Conservation (phyloP, 2,329 filamentous ascomycete species). For the Colletotrichum nymphaeae region DNA sequence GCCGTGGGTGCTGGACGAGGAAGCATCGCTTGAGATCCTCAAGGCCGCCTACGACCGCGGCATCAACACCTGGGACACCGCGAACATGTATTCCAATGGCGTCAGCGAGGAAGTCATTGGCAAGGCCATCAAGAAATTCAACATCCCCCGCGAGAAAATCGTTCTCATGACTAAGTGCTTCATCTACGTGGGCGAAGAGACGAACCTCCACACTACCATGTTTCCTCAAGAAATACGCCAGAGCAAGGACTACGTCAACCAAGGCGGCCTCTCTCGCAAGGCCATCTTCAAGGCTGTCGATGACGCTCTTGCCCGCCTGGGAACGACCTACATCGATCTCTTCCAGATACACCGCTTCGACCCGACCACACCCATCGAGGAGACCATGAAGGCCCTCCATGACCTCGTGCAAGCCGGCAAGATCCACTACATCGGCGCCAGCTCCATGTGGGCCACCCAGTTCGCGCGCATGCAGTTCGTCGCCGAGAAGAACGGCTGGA, state of each 20-base stretch:
- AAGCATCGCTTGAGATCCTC: slow-evolving; percentile 25
- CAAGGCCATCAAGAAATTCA: slow-evolving; percentile 71
- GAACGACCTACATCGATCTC: slow-evolving; percentile 61
- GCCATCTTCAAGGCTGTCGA: slow-evolving; percentile 50
- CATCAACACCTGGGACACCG: slow-evolving; percentile 53
- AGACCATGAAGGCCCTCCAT: slow-evolving; percentile 72
- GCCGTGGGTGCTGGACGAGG: slow-evolving; percentile 25
- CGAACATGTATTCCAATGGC: slow-evolving; percentile 72
- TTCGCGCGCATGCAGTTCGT: slow-evolving; percentile 56
- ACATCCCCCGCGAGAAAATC: slow-evolving; percentile 72
- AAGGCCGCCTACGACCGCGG: slow-evolving; percentile 35
- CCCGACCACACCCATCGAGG: slow-evolving; percentile 60
- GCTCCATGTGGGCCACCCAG: slow-evolving; percentile 31
- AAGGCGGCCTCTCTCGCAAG: slow-evolving; percentile 39
- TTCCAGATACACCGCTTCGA: slow-evolving; percentile 73
- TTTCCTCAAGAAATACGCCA: not conserved
- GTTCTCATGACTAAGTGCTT: slow-evolving; percentile 69
- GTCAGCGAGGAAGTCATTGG: slow-evolving; percentile 72
- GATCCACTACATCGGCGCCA: slow-evolving; percentile 48
- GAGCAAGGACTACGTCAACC: slow-evolving; percentile 51
- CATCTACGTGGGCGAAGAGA: slow-evolving; percentile 43
- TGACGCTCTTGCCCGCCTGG: slow-evolving; percentile 56
- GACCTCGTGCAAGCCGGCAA: slow-evolving; percentile 68
- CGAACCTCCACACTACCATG: slow-evolving; percentile 38
- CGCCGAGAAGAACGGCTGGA: slow-evolving; percentile 65